Evolutionary conservation across 2,329 filamentous ascomycete genomes (phyloP).

Genomic region (Pseudofabraea citricarpa): DNA sequence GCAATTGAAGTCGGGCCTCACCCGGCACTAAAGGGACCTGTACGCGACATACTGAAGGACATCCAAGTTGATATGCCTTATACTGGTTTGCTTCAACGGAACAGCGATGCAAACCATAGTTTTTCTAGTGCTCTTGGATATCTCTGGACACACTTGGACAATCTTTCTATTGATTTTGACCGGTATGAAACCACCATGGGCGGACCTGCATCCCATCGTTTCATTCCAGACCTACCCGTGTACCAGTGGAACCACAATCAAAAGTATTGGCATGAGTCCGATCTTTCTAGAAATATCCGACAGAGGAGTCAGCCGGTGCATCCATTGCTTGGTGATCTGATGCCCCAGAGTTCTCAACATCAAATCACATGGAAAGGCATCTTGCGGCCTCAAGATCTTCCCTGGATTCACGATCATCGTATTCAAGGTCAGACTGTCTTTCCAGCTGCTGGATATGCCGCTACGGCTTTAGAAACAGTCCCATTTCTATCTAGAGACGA

Average conservation of each 20-base stretch:
- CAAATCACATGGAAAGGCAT: neutral
- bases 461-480: conserved; percentile 40
- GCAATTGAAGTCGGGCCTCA: neutral
- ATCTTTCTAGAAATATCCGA: neutral
- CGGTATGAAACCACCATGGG: neutral
- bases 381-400: conserved; percentile 21
- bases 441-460: conserved; percentile 40
- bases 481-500: neutral
- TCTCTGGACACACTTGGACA: neutral
- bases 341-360: neutral
- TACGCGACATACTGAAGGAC: neutral
- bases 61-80: neutral
- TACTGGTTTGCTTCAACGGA: conserved; percentile 1
- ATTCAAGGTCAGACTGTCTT: conserved; percentile 30
- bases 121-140: neutral
- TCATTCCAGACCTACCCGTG: neutral
- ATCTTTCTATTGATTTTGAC: neutral
- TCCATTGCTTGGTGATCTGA: neutral
- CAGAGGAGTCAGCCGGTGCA: conserved; percentile 1
- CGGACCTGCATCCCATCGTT: neutral
- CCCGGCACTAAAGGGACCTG: neutral
- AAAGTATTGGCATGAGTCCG: neutral
- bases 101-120: neutral
- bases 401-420: conserved; percentile 40
- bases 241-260: conserved; percentile 1